Base-by-base conservation (phyloP, 202 grass and related monocot genomes). In the Bolboschoenoplectus hybrid region DNA sequence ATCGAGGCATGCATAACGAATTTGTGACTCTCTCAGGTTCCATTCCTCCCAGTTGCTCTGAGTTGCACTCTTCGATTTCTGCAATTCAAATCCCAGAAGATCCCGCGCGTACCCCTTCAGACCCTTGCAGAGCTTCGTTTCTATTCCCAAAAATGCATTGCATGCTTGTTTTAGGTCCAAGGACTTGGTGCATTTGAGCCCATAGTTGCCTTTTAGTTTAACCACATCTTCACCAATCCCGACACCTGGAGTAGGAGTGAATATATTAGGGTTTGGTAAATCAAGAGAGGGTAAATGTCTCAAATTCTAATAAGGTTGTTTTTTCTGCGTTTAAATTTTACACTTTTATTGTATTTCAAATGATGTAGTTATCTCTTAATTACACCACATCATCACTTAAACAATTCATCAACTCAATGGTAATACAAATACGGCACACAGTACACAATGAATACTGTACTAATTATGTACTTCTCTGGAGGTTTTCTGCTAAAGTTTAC, bases 21-120 rank as follows among this genome's bases (percentile, higher is more conserved):
- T 66, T 57, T 91, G 89, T 3, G 51, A 74, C 38, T 49, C 51
- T 2, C 77, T 81, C 1, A 91, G 87, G n/a, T 72, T 68, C 34
- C 74, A 57, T n/a, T 32, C 72, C 89, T 94, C 87, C 89, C 92
- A 94, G 83, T 91, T 86, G 85, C 87, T 91, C 89, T 64, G 74
- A 61, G 92, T 89, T 43, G 87, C 89, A 7, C 12, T 0, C 9
- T n/a, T 62, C 5, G 92, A 76, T 88, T 91, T 91, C 64, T 91
- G 67, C 89, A 91, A 87, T 69, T 32, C 9, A 3, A 85, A 38
- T 8, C 87, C 92, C 3, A 94, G 83, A 47, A 94, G 38, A 74
- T 94, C 87, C 67, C 61, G 13, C 0, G 86, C 87, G 61, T 73
- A 91, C 7, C 89, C 83, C 80, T 91, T 91, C 56, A 91, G 83